Conservation (phyloP, 2,329 filamentous ascomycete genomes). For the Onygenales sp. region DNA sequence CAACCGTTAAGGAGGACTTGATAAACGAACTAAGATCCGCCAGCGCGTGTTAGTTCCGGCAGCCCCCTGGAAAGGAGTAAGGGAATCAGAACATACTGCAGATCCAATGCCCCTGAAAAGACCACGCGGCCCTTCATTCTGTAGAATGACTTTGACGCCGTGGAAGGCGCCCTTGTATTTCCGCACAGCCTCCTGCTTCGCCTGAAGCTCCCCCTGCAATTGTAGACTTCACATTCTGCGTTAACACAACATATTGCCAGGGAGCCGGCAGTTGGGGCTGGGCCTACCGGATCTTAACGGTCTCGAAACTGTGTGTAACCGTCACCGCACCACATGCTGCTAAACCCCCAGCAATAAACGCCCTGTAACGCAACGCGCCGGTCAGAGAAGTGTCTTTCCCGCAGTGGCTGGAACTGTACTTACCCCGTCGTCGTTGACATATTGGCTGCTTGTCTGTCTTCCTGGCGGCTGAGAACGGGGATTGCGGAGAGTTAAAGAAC, state of each 20-base stretch:
- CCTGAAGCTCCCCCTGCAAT: constrained; percentile 87
- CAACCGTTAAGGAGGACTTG: constrained; percentile 95
- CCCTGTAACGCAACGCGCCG: constrained; percentile 38
- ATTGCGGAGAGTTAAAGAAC: background rate
- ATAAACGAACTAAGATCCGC: constrained; percentile 64
- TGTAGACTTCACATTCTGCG: constrained; percentile 58
- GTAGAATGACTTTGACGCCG: constrained; percentile 78
- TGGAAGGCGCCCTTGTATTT: constrained; percentile 89
- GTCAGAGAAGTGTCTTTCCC: constrained; percentile 2
- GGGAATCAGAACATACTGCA: constrained; percentile 44
- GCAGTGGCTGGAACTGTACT: constrained; percentile 4
- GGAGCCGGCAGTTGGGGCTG: background rate
- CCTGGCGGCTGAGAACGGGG: background rate
- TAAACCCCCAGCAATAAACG: constrained; percentile 92
- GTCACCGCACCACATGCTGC: constrained; percentile 96
- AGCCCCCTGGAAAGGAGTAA: too few species aligned
- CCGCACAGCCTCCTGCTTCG: constrained; percentile 73
- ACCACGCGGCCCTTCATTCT: constrained; percentile 78
- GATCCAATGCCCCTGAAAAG: constrained; percentile 83
- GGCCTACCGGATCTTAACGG: constrained; percentile 90
- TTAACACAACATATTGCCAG: constrained; percentile 3
- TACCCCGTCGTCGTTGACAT: constrained; percentile 50
- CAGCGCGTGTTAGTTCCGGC: background rate
- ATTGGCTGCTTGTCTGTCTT: background rate
- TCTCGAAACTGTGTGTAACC: constrained; percentile 96